Percentiles rank a stretch among this genome's conserved stretches.
phyloP scores from a whole-genome alignment of 305 asterid species.

The Fraxinus greggii region DNA sequence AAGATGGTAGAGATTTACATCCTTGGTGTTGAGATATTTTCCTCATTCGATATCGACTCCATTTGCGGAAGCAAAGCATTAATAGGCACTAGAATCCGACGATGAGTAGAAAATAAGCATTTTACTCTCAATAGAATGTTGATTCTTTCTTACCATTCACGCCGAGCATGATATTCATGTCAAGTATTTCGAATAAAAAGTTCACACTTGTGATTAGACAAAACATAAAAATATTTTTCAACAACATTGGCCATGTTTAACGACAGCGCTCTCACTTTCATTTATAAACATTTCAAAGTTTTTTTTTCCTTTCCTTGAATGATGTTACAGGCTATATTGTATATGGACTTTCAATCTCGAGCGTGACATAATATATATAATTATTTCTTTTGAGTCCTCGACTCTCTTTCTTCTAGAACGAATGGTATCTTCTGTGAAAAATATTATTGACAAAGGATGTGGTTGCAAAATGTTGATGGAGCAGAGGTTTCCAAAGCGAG shows the following conservation, averaged over 20 bases:
- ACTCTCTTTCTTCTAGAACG: neutral
- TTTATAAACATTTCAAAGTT: neutral
- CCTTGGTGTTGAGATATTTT: neutral
- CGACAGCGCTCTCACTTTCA: neutral
- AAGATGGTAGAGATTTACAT: neutral
- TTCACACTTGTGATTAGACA: neutral
- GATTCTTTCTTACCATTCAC: neutral
- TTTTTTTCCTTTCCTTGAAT: neutral
- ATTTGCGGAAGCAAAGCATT: neutral
- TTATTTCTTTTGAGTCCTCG: neutral
- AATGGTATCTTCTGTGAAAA: neutral
- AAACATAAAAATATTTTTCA: neutral
- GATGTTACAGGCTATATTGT: neutral
- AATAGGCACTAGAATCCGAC: neutral
- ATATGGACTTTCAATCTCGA: no score
- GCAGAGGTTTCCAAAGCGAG: slow-evolving; percentile 15
- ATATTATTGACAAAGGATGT: neutral
- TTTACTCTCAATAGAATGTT: neutral
- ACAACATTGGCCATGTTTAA: neutral
- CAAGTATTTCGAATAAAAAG: neutral
- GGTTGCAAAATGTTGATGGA: neutral
- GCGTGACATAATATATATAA: neutral
- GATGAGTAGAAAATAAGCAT: neutral
- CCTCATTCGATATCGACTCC: neutral
- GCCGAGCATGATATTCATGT: neutral